Conservation (phyloP, 140 eudicot genomes). For the Stevia rebaudiana region DNA sequence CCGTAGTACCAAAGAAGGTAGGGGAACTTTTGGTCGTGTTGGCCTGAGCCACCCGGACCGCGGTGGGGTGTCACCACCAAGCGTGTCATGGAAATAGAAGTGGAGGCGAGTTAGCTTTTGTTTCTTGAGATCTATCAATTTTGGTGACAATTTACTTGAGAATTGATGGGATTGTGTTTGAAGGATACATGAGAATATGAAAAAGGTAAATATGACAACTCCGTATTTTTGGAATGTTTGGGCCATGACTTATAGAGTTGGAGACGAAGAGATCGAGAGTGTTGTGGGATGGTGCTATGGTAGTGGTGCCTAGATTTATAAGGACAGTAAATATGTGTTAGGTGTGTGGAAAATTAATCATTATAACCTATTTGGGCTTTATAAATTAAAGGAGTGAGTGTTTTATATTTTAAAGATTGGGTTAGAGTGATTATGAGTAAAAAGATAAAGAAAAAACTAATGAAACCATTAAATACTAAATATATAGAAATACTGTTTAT, state of each 20-base stretch:
- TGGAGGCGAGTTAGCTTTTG: constrained; percentile 40
- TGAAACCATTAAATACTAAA: too few species aligned
- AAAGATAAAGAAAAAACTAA: too few species aligned
- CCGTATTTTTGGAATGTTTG: background rate
- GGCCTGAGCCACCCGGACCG: constrained; percentile 29
- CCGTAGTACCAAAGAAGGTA: constrained; percentile 25
- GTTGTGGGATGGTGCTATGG: too few species aligned
- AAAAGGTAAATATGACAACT: background rate
- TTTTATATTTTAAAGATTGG: too few species aligned
- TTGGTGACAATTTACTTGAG: constrained; percentile 28
- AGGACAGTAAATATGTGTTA: too few species aligned
- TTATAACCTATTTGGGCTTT: too few species aligned
- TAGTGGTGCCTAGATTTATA: too few species aligned
- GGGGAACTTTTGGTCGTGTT: constrained; percentile 11
- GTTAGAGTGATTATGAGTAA: too few species aligned
- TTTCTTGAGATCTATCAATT: constrained; percentile 23
- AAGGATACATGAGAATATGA: constrained; percentile 10
- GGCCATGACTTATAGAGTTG: constrained; percentile 12
- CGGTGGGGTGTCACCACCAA: constrained; percentile 29
- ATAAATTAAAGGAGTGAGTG: too few species aligned
- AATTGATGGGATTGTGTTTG: constrained; percentile 29
- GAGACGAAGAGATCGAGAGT: background rate
- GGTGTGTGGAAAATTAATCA: too few species aligned
- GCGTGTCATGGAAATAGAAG: constrained; percentile 48
- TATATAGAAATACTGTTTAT: too few species aligned